phyloP scores from a whole-genome alignment of 345 rosid genomes.

The Lepidium sativum region DNA sequence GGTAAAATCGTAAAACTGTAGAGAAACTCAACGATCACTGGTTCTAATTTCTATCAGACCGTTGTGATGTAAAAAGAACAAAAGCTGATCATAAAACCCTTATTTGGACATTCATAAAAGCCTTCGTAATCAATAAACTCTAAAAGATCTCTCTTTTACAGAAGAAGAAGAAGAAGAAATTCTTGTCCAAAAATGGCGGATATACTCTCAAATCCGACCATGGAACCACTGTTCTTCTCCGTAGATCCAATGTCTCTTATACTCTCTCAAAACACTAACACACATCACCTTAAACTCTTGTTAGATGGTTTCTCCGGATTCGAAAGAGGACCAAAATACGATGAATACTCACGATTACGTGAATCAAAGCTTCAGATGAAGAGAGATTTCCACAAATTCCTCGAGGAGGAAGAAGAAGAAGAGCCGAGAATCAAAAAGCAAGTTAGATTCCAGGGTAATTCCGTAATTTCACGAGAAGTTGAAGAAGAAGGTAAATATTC shows the following conservation, averaged over 20 bases:
- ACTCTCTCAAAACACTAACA: constrained; percentile 44
- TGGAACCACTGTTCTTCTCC: constrained; percentile 34
- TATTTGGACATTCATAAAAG: constrained; percentile 4
- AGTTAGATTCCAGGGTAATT: constrained; percentile 41
- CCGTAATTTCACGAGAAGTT: constrained; percentile 16
- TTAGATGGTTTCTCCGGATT: constrained; percentile 34
- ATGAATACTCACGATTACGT: constrained; percentile 62
- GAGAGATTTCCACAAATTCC: constrained; percentile 25
- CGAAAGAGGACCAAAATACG: constrained; percentile 89
- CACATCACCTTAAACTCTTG: constrained; percentile 43
- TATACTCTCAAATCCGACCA: constrained; percentile 24
- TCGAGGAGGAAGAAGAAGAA: constrained; percentile 5
- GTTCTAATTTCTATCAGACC: constrained; percentile 9
- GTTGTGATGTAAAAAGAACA: constrained; percentile 4
- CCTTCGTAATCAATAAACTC: too few species aligned
- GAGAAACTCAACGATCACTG: background rate
- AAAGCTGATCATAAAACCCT: background rate
- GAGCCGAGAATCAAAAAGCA: constrained; percentile 40
- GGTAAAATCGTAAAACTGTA: background rate
- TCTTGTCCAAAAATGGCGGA: constrained; percentile 30
- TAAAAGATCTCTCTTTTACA: background rate
- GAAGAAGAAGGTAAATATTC: background rate
- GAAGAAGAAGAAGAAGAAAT: background rate
- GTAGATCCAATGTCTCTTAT: constrained; percentile 66
- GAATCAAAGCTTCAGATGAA: constrained; percentile 58